Percentiles rank a stretch among this genome's conserved stretches.
Evolutionary conservation across 352 stramenopile species (phyloP).

Genomic region (Phytophthora chlamydospora): DNA sequence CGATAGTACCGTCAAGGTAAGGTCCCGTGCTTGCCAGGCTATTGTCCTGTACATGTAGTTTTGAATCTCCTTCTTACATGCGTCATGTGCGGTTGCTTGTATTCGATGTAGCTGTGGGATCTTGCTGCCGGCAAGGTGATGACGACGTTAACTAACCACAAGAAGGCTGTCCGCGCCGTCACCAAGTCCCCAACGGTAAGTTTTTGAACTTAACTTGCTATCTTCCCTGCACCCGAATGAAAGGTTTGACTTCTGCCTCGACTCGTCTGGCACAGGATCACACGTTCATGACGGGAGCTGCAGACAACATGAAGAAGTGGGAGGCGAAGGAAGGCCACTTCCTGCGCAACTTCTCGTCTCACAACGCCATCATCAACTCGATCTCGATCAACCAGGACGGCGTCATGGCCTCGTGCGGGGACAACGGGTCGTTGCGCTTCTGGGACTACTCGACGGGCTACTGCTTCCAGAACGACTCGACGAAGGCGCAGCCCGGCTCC

Average conservation of each 20-base stretch:
- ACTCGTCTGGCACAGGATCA: slow-evolving; percentile 75
- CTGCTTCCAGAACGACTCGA: slow-evolving; percentile 96
- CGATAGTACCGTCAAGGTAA: slow-evolving; percentile 95
- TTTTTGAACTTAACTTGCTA: neutral
- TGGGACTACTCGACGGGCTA: slow-evolving; percentile 99
- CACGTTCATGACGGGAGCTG: slow-evolving; percentile 96
- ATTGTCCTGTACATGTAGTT: neutral
- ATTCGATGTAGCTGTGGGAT: slow-evolving; percentile 93
- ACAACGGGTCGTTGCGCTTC: slow-evolving; percentile 98
- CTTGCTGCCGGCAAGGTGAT: slow-evolving; percentile 97
- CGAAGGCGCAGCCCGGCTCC: slow-evolving; percentile 94
- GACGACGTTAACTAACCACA: slow-evolving; percentile 99
- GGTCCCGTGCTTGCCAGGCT: neutral
- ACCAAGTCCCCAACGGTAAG: slow-evolving; percentile 85
- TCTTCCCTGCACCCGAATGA: neutral
- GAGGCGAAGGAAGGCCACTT: slow-evolving; percentile 95
- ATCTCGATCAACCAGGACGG: slow-evolving; percentile 98
- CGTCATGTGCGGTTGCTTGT: slow-evolving; percentile 9
- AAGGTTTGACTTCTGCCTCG: neutral
- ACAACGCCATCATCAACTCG: slow-evolving; percentile 99
- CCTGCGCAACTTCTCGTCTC: slow-evolving; percentile 96
- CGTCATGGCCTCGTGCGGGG: slow-evolving; percentile 95
- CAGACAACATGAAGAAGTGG: slow-evolving; percentile 99
- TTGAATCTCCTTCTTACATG: neutral
- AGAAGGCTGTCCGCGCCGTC: slow-evolving; percentile 96